Evolutionary conservation across 257 asterid species (phyloP).

Genomic region (Capsicum rhomboideum): DNA sequence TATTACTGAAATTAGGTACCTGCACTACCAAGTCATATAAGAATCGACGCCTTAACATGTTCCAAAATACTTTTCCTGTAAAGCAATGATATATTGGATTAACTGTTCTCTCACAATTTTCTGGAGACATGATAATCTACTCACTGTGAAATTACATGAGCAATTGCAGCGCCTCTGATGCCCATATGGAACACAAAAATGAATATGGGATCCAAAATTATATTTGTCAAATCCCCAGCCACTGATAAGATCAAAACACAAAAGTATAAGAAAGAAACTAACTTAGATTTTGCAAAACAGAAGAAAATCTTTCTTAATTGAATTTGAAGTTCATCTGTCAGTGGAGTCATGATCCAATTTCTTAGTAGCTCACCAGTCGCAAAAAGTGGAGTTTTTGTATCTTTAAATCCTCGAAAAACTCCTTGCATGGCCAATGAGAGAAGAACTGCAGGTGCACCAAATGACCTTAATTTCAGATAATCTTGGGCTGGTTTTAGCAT

Average conservation of each 20-base stretch:
- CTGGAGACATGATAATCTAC: conserved; percentile 6
- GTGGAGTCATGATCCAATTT: neutral
- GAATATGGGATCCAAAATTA: conserved; percentile 58
- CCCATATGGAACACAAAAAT: conserved; percentile 53
- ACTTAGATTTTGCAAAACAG: neutral
- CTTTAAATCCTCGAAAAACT: conserved; percentile 73
- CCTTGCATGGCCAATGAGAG: conserved; percentile 81
- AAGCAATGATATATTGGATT: neutral
- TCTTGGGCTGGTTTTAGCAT: conserved; percentile 51
- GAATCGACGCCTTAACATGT: neutral
- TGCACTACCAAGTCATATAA: conserved; percentile 16
- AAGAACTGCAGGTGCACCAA: conserved; percentile 80
- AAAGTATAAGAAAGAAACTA: neutral
- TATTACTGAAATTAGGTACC: conserved; percentile 64
- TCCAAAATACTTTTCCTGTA: neutral
- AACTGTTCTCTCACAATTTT: neutral
- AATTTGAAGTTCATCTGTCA: neutral
- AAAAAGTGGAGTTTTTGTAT: conserved; percentile 69
- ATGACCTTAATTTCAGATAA: conserved; percentile 58
- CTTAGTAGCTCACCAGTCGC: conserved; percentile 46
- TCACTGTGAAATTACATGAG: conserved; percentile 82
- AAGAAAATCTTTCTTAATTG: neutral
- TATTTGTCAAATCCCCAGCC: conserved; percentile 56
- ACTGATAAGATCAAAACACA: conserved; percentile 15
- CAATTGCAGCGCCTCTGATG: conserved; percentile 59